phyloP scores from a whole-genome alignment of 768 basidiomycete species.

The Termitomyces sp. region DNA sequence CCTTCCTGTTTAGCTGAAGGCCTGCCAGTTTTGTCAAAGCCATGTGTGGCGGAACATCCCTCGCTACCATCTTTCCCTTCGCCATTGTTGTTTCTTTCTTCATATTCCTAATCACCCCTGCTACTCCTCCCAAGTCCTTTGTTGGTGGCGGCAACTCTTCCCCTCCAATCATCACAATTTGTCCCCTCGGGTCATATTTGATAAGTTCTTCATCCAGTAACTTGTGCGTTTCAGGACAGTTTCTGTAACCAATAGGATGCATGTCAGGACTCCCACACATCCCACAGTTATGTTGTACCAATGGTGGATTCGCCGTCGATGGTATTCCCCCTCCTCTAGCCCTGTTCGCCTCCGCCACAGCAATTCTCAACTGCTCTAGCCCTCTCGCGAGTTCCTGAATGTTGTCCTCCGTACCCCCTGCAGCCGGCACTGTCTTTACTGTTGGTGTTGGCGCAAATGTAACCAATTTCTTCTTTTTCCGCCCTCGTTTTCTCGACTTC shows the following conservation, averaged over 20 bases:
- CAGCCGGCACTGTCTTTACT: not conserved
- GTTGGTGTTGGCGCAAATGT: not conserved
- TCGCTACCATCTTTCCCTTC: no score
- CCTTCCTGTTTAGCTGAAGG: not conserved
- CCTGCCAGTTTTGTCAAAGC: not conserved
- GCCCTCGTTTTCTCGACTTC: not conserved
- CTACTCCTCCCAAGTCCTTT: not conserved
- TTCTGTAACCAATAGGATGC: not conserved
- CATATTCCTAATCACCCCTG: no score
- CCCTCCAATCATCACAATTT: not conserved
- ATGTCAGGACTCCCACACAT: not conserved
- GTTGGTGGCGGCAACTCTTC: not conserved
- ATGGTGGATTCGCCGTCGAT: no score
- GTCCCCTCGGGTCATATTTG: not conserved
- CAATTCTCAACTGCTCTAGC: not conserved
- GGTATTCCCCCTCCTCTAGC: no score
- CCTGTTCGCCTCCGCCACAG: not conserved
- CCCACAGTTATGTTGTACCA: not conserved
- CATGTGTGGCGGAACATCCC: not conserved
- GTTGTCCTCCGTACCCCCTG: not conserved
- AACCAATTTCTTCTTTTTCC: not conserved
- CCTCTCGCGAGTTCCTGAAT: not conserved
- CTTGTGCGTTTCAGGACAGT: not conserved
- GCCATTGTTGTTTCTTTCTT: no score
- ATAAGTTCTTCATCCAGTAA: not conserved